These are phyloP conservation scores for Backusella parvicylindrica DNA, from an alignment of 192 early-diverging fungal species.

Conservation along the genomic window DNA sequence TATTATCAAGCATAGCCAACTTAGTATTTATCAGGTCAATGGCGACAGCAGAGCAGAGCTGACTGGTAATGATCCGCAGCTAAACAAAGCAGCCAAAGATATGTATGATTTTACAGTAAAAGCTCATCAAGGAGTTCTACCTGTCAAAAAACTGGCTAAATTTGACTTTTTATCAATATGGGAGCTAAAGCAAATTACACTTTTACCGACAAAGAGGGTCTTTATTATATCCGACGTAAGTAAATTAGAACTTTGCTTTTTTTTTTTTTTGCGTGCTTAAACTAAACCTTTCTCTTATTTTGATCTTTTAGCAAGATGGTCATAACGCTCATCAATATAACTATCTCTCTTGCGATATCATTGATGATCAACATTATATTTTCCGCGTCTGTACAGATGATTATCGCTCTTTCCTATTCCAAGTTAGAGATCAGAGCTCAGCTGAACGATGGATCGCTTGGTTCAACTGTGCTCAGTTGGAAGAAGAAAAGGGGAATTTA, in stretches of 20 bases:
- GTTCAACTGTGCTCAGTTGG: slow-evolving; percentile 16
- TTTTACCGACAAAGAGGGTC: slow-evolving; percentile 14
- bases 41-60: background rate
- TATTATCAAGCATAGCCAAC: background rate
- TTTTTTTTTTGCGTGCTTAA: too few species aligned
- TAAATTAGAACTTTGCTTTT: background rate
- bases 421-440: slow-evolving; percentile 21
- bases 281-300: background rate
- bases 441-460: slow-evolving; percentile 20
- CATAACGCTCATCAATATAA: background rate
- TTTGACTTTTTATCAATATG: slow-evolving; percentile 28
- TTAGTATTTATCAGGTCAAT: background rate
- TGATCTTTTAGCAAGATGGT: background rate
- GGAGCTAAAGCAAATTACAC: slow-evolving; percentile 24
- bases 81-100: slow-evolving; percentile 10
- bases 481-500: background rate
- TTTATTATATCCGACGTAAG: slow-evolving; percentile 28
- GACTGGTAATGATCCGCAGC: background rate
- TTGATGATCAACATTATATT: background rate
- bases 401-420: slow-evolving; percentile 1
- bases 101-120: slow-evolving; percentile 9
- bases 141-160: slow-evolving; percentile 21
- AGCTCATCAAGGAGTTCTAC: slow-evolving; percentile 23
- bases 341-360: background rate
- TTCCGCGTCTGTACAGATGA: slow-evolving; percentile 14